A percentile compares a stretch with the other conserved stretches of the same genome.
Evolutionary conservation across 345 rosid species (phyloP).

Genomic region (Brassica rapa): DNA sequence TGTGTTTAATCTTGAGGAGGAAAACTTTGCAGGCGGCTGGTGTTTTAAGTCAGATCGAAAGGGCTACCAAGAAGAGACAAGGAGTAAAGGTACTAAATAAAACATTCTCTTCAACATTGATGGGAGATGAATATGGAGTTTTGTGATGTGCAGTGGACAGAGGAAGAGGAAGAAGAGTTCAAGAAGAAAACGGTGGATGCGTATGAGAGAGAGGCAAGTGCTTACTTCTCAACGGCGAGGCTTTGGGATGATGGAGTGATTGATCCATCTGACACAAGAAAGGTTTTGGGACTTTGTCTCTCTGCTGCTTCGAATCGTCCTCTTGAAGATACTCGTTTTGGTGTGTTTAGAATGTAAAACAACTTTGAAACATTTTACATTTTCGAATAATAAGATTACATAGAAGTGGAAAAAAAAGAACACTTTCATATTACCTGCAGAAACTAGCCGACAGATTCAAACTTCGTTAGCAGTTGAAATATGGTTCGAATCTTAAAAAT

Average conservation of each 20-base stretch:
- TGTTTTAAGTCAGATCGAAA: constrained; percentile 84
- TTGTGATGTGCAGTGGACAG: constrained; percentile 61
- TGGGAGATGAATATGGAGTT: not conserved
- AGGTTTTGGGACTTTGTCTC: constrained; percentile 64
- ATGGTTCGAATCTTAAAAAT: not conserved
- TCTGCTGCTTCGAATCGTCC: constrained; percentile 69
- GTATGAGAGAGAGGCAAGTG: constrained; percentile 76
- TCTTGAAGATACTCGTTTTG: constrained; percentile 65
- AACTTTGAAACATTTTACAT: not conserved
- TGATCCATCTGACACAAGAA: constrained; percentile 89
- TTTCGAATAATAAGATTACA: constrained; percentile 12
- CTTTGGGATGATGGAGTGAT: constrained; percentile 97
- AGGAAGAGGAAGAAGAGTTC: constrained; percentile 70
- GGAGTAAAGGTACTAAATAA: constrained; percentile 57
- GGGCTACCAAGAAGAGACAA: constrained; percentile 82
- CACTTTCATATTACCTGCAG: not conserved
- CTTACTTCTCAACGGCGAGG: constrained; percentile 86
- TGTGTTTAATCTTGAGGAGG: constrained; percentile 1
- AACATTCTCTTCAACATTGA: not conserved
- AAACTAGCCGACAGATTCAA: not conserved
- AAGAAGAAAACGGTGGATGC: constrained; percentile 74
- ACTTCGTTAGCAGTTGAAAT: too few species aligned
- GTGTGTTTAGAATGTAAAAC: constrained; percentile 87
- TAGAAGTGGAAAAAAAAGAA: not conserved
- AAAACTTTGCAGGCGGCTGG: constrained; percentile 74